Conservation (phyloP, 345 rosid genomes). For the Camelina hispida region DNA sequence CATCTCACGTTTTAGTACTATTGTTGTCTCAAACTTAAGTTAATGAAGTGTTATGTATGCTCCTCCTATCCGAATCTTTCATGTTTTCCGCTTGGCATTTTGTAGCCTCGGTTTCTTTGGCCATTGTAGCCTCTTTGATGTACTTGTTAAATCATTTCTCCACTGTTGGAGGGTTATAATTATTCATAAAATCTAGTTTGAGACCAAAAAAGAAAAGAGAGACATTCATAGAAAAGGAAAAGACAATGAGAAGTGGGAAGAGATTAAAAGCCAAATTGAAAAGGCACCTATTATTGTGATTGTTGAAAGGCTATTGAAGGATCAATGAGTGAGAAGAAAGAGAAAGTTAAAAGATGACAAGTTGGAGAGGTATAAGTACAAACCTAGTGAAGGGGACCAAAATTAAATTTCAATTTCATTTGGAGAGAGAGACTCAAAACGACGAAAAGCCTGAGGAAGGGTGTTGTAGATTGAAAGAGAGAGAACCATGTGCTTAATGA, state of each 20-base stretch:
- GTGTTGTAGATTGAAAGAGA: not conserved
- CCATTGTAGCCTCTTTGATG: not conserved
- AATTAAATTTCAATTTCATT: not conserved
- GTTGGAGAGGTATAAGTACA: not conserved
- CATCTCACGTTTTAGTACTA: not conserved
- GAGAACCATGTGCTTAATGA: not conserved
- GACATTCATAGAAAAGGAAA: not conserved
- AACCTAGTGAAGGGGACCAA: not conserved
- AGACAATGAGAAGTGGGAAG: slow-evolving; percentile 8
- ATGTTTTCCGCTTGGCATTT: not conserved
- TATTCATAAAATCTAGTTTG: no score
- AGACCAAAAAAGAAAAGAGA: no score
- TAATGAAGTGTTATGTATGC: not conserved
- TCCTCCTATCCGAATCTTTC: not conserved
- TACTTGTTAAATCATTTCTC: not conserved
- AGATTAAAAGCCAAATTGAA: not conserved
- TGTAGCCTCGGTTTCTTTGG: not conserved
- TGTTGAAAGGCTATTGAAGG: slow-evolving; percentile 3
- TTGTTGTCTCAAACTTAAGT: not conserved
- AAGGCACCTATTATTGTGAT: not conserved
- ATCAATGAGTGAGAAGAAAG: not conserved
- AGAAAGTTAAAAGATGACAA: not conserved
- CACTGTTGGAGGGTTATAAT: not conserved
- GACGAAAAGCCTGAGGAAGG: not conserved
- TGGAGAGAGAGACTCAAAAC: not conserved